A percentile compares a stretch with the other conserved stretches of the same genome.
Evolutionary conservation across 2,329 filamentous ascomycete species (phyloP).

Genomic region (Tolypocladium nubicola): DNA sequence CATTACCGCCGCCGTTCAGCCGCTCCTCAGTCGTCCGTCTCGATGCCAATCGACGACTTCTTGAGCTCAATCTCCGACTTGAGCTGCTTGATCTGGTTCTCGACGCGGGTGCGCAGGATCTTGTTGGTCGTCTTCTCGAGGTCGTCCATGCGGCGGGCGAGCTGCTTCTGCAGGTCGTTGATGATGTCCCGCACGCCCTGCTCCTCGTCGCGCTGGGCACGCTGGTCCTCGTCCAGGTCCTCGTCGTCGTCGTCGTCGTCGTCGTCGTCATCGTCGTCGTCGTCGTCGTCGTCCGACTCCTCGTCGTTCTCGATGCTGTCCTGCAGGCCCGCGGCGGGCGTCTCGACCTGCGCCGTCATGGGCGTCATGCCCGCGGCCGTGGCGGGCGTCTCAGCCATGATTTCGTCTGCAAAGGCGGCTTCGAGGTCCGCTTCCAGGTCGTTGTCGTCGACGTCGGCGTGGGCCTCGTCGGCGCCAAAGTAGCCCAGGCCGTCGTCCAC

Average conservation of each 20-base stretch:
- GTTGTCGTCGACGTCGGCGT: conserved; percentile 32
- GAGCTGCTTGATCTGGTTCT: conserved; percentile 37
- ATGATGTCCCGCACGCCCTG: conserved; percentile 47
- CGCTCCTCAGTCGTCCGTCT: conserved; percentile 21
- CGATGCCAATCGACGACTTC: conserved; percentile 31
- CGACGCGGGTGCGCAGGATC: conserved; percentile 39
- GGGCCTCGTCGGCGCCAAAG: conserved; percentile 20
- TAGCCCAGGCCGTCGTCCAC: conserved; percentile 32
- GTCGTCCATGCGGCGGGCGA: conserved; percentile 33
- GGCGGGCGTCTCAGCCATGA: conserved; percentile 28
- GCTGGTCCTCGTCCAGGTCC: conserved; percentile 43
- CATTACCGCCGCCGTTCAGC: background rate
- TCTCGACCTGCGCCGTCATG: conserved; percentile 30
- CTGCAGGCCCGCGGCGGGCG: conserved; percentile 31
- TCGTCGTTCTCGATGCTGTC: conserved; percentile 32
- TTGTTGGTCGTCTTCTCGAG: conserved; percentile 31
- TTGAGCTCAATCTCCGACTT: conserved; percentile 34
- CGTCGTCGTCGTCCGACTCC: conserved; percentile 26
- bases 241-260: conserved; percentile 39
- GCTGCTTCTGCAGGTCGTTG: conserved; percentile 39
- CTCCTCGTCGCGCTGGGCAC: conserved; percentile 36
- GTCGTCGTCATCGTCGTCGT: conserved; percentile 32
- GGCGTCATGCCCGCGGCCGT: conserved; percentile 33
- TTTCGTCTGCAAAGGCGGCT: conserved; percentile 35
- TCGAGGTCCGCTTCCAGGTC: conserved; percentile 46